phyloP scores from a whole-genome alignment of 495 filamentous ascomycete species.

The Penicillium paradoxum region DNA sequence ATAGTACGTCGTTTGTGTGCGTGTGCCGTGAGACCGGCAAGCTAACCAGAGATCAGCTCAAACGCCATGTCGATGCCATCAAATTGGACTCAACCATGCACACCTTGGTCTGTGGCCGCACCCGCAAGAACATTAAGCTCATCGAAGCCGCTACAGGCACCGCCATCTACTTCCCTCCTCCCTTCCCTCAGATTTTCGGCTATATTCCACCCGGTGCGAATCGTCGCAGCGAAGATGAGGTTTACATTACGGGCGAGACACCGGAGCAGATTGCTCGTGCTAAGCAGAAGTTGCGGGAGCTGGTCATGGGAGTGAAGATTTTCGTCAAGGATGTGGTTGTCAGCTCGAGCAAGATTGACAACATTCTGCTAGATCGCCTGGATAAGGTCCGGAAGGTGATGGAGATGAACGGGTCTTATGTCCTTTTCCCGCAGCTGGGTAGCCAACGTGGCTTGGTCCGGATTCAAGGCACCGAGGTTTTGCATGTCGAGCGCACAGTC shows the following conservation, averaged over 20 bases:
- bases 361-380: slow-evolving; percentile 81
- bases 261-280: slow-evolving; percentile 75
- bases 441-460: slow-evolving; percentile 74
- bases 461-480: slow-evolving; percentile 85
- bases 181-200: slow-evolving; percentile 82
- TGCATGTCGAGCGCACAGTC: slow-evolving; percentile 90
- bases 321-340: slow-evolving; percentile 89
- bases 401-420: slow-evolving; percentile 90
- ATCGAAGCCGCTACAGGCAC: slow-evolving; percentile 93
- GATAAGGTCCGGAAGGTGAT: slow-evolving; percentile 98
- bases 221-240: slow-evolving; percentile 76
- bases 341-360: slow-evolving; percentile 85
- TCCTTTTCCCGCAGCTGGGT: slow-evolving; percentile 81
- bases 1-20: slow-evolving; percentile 58
- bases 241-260: slow-evolving; percentile 88
- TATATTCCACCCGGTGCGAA: slow-evolving; percentile 77
- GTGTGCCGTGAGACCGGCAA: background rate
- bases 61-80: slow-evolving; percentile 75
- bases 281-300: slow-evolving; percentile 81
- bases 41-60: slow-evolving; percentile 58
- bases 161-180: slow-evolving; percentile 94
- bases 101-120: slow-evolving; percentile 82
- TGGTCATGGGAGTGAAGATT: slow-evolving; percentile 71
- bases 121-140: slow-evolving; percentile 91
- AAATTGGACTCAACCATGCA: slow-evolving; percentile 84